phyloP scores from a whole-genome alignment of 2,329 filamentous ascomycete species.

The Drechslerella stenobrocha region DNA sequence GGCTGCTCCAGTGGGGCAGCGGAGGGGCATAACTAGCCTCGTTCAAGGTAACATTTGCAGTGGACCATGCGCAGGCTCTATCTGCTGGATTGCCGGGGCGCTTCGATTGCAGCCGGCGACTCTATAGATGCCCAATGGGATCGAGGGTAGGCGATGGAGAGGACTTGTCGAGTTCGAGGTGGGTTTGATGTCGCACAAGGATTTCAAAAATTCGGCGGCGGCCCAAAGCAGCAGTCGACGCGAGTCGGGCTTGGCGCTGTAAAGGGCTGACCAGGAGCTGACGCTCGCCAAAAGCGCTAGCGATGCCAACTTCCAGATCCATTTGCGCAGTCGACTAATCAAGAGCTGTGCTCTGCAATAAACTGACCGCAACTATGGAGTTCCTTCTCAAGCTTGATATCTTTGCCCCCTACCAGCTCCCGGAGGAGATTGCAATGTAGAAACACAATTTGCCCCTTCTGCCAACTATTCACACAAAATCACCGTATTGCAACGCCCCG shows the following conservation, averaged over 20 bases:
- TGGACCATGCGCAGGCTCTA: conserved; percentile 30
- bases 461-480: too few species aligned
- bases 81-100: not conserved
- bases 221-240: conserved; percentile 40
- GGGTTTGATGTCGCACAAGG: conserved; percentile 39
- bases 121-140: not conserved
- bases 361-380: too few species aligned
- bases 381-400: too few species aligned
- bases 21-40: conserved; percentile 46
- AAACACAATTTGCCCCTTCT: too few species aligned
- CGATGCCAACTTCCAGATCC: too few species aligned
- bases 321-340: too few species aligned
- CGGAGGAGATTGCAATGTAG: too few species aligned
- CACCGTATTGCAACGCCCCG: too few species aligned
- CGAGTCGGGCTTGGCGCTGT: conserved; percentile 23
- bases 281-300: too few species aligned
- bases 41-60: conserved; percentile 37
- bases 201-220: conserved; percentile 24
- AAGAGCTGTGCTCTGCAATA: too few species aligned
- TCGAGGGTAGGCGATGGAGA: conserved; percentile 7
- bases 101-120: conserved; percentile 1
- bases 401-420: too few species aligned
- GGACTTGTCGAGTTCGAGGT: conserved; percentile 2
- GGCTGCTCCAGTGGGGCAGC: conserved; percentile 38
- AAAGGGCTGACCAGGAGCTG: not conserved